Base-by-base conservation (phyloP, 768 basidiomycete species). In the Mycena galopus region DNA sequence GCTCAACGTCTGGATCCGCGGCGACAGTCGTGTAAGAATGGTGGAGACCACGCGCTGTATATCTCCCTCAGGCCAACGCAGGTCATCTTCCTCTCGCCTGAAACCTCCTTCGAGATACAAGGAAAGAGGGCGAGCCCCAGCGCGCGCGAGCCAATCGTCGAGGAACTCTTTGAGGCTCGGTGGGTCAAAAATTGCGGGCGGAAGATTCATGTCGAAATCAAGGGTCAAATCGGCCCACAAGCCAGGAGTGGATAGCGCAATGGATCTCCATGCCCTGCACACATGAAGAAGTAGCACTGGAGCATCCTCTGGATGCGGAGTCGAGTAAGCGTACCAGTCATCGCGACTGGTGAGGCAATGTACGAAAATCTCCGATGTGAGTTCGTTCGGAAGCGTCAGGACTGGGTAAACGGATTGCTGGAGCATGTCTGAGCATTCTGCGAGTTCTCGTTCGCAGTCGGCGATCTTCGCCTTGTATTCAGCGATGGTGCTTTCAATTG, bases 281-380 rank as follows among this genome's bases (percentile, higher is more conserved):
- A 71, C 29, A 16, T 64, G 55, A 1, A 71, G 55, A 10, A 69
- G 27, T 4, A 69, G 39, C 11, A 63, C 11, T 11, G 68, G 68
- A 7, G 68, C 62, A 30, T 23, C 6, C 16, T 4, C 29, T 25
- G 53, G 29, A 33, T 32, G 19, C 0, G 30, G 19, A 14, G 30
- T 30, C 19, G 42, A 37, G 23, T 6, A 17, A 14, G 19, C 5
- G n/a, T n/a, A n/a, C n/a, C 9, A 9, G 1, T 7, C 16, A 23
- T 7, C 11, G 4, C n/a, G 33, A 12, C 8, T 37, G 21, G 61
- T 39, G 17, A 64, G 69, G 21, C 55, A 70, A 6, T 58, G 55
- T 25, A 64, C 3, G 44, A 70, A 70, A 23, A 70, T 53, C 11
- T 64, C 21, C 42, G 69, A 64, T 6, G 57, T 70, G 55, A 65